phyloP scores from a whole-genome alignment of 1,284 basidiomycete genomes.

The Anthracocystis panici-leucophaei region DNA sequence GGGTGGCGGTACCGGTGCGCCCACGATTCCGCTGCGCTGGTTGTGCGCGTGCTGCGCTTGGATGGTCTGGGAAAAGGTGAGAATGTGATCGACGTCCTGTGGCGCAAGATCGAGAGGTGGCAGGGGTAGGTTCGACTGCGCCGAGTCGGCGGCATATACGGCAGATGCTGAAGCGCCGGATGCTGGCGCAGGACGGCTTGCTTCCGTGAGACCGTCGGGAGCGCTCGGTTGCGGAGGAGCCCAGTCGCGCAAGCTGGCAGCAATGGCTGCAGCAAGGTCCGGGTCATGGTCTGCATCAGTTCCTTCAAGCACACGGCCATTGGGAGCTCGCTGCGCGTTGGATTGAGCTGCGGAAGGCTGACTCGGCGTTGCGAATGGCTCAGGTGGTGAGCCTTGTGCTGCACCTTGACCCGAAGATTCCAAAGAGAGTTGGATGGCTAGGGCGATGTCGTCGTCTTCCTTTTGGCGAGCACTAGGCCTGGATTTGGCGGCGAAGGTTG shows the following conservation, averaged over 20 bases:
- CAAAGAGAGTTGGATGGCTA: constrained; percentile 91
- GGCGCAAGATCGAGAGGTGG: constrained; percentile 63
- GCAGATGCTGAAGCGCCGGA: constrained; percentile 1
- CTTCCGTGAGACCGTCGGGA: constrained; percentile 44
- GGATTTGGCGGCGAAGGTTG: constrained; percentile 59
- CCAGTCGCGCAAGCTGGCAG: constrained; percentile 86
- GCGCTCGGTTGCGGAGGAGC: constrained; percentile 60
- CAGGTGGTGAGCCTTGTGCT: constrained; percentile 74
- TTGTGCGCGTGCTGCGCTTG: constrained; percentile 50
- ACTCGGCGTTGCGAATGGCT: constrained; percentile 71
- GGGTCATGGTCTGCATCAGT: constrained; percentile 88
- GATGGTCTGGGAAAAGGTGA: constrained; percentile 66
- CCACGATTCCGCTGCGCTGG: constrained; percentile 43
- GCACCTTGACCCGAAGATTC: constrained; percentile 61
- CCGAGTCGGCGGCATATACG: neutral
- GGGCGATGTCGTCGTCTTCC: constrained; percentile 88
- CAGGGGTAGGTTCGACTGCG: constrained; percentile 36
- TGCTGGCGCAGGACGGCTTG: constrained; percentile 11
- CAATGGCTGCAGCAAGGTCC: constrained; percentile 92
- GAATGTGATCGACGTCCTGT: constrained; percentile 63
- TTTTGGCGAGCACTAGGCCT: constrained; percentile 70
- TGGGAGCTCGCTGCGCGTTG: constrained; percentile 68
- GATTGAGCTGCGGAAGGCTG: constrained; percentile 71
- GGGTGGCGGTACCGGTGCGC: constrained; percentile 38
- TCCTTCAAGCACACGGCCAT: constrained; percentile 63